These are phyloP conservation scores for Austroboletus eburneus DNA, from an alignment of 768 basidiomycete species.

Conservation along the genomic window DNA sequence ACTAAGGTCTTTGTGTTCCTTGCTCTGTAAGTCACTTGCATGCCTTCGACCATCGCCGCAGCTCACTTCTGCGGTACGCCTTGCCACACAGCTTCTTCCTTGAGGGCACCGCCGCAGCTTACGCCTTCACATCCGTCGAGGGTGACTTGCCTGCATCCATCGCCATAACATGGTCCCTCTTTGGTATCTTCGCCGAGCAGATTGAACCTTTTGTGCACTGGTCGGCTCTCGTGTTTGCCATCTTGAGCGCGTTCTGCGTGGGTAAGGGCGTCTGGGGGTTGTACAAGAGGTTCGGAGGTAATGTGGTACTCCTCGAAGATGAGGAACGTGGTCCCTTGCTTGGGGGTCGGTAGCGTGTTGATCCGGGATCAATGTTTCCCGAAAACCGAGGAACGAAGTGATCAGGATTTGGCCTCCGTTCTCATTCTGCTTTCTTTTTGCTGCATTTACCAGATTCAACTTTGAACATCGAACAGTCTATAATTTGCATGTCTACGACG, in stretches of 20 bases:
- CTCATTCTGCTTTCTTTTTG: neutral
- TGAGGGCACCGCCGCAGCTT: constrained; percentile 87
- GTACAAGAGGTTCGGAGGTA: constrained; percentile 40
- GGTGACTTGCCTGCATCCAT: constrained; percentile 92
- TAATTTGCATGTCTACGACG: constrained; percentile 5
- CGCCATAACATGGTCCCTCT: constrained; percentile 91
- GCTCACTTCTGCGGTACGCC: constrained; percentile 4
- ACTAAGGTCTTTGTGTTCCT: constrained; percentile 96
- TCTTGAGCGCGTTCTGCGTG: constrained; percentile 82
- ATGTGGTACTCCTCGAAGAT: constrained; percentile 65
- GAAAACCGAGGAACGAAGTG: neutral
- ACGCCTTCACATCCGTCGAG: constrained; percentile 85
- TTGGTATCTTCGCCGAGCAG: constrained; percentile 86
- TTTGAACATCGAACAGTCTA: too few relatives aligned
- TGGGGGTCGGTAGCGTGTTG: constrained; percentile 27
- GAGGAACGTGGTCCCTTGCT: constrained; percentile 88
- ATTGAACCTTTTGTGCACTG: constrained; percentile 77
- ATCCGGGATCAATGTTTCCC: neutral
- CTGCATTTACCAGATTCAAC: neutral
- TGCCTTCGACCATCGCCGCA: neutral
- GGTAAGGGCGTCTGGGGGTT: constrained; percentile 67
- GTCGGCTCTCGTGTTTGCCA: constrained; percentile 79
- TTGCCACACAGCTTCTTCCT: constrained; percentile 69
- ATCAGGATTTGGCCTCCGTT: neutral
- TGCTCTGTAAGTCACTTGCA: constrained; percentile 52